Evolutionary conservation across 805 yeast genomes (phyloP).

Genomic region (Pichia rugopelliculosa): DNA sequence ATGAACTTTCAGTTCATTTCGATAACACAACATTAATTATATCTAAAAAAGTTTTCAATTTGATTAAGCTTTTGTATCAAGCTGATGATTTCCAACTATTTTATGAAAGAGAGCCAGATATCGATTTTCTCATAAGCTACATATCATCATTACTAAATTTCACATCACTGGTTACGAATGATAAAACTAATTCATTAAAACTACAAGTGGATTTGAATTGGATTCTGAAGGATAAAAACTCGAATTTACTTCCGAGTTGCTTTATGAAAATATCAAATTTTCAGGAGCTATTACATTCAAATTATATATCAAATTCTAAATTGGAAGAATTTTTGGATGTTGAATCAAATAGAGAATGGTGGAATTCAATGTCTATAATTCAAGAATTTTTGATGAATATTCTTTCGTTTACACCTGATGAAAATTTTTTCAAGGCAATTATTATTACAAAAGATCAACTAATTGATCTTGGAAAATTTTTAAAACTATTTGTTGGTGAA

Average conservation of each 20-base stretch:
- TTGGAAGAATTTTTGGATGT: not conserved
- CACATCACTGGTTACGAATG: not conserved
- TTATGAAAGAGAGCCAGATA: not conserved
- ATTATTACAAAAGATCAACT: not conserved
- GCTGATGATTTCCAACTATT: not conserved
- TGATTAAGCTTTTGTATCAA: not conserved
- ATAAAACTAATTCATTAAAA: not conserved
- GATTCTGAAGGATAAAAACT: slow-evolving; percentile 1
- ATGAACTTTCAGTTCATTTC: not conserved
- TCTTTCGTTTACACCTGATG: slow-evolving; percentile 3
- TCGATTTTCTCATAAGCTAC: not conserved
- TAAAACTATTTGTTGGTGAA: not conserved
- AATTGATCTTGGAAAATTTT: not conserved
- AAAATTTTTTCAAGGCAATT: not conserved
- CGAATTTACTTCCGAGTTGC: not conserved
- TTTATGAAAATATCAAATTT: not conserved
- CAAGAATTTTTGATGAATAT: slow-evolving; percentile 3
- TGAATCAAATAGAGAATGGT: not conserved
- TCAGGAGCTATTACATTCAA: not conserved
- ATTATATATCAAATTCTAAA: not conserved
- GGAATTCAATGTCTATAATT: not conserved
- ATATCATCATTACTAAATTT: slow-evolving; percentile 3
- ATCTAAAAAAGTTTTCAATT: not conserved
- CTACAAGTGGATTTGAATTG: slow-evolving; percentile 2
- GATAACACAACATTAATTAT: not conserved